phyloP scores from a whole-genome alignment of 2,329 filamentous ascomycete species.

The Helminthosporium solani region DNA sequence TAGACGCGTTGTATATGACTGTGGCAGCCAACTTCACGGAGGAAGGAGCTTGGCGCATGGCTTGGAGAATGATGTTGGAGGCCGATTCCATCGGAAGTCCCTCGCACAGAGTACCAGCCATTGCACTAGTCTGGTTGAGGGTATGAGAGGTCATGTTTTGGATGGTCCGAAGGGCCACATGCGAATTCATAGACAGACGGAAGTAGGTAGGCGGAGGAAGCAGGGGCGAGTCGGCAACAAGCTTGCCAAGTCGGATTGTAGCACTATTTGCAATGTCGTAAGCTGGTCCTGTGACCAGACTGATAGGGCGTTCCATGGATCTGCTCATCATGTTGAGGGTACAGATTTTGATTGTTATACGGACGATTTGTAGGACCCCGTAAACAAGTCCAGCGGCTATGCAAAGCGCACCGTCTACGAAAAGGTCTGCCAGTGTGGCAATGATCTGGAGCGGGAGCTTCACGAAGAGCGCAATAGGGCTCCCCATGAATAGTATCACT shows the following conservation, averaged over 20 bases:
- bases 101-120: constrained; percentile 25
- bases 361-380: constrained; percentile 34
- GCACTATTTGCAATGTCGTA: constrained; percentile 38
- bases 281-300: constrained; percentile 29
- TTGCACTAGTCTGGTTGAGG: constrained; percentile 32
- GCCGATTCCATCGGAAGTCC: constrained; percentile 25
- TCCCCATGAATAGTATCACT: constrained; percentile 74
- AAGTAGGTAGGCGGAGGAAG: constrained; percentile 36
- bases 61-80: constrained; percentile 15
- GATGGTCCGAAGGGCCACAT: constrained; percentile 40
- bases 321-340: constrained; percentile 21
- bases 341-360: constrained; percentile 21
- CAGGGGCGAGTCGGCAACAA: constrained; percentile 28
- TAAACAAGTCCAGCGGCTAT: constrained; percentile 56
- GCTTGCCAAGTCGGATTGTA: constrained; percentile 36
- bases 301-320: constrained; percentile 19
- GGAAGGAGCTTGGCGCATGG: constrained; percentile 19
- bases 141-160: constrained; percentile 39
- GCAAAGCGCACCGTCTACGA: constrained; percentile 74
- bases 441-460: constrained; percentile 71
- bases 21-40: constrained; percentile 8
- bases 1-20: constrained; percentile 12
- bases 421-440: constrained; percentile 72
- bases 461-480: constrained; percentile 67
- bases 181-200: constrained; percentile 40